Base-by-base conservation (phyloP, 2,329 filamentous ascomycete species). In the Tolypocladium tundrense region DNA sequence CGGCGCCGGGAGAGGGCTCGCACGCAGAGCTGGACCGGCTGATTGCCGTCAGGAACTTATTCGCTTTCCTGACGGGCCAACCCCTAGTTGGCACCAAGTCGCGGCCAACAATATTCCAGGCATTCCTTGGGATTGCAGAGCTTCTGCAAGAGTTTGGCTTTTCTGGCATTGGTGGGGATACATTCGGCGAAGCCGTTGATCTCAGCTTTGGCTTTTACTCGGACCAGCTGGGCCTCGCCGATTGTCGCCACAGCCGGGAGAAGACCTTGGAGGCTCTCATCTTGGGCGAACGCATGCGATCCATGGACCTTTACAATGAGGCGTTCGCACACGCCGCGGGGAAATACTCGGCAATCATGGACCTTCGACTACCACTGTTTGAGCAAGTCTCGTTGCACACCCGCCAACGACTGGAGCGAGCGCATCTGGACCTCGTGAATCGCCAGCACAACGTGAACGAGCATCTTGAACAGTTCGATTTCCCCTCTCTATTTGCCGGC, bases 291-390 rank as follows among this genome's bases (percentile, higher is more conserved):
- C 83, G 84, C 42, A 89, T 97, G 85, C 86, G 87, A 59, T 96
- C 84, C 53, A 83, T 87, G 66, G 81, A 86, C 9, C 80, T 99
- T 2, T 97, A 96, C 73, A 90, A 90, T 59, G 91, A 97, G 71
- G 91, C 90, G 0, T 97, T 97, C 67, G 86, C 91, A 6, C 94
- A 97, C 70, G 91, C 87, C 0, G 91, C 90, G 11, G 94, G 93
- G 54, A 95, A 94, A 72, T 90, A 93, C 59, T 82, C 89, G 24
- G 80, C 91, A 39, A 84, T 91, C 59, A 80, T 85, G 57, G 77
- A 81, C 2, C 73, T 91, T 53, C 82, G 85, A 50, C 86, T 84
- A 54, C 83, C 85, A 0, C 83, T 94, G 53, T 92, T 85, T 70
- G 76, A 80, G 33, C 77, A 88, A 65, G 82, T 97, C 48, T 89